phyloP scores from a whole-genome alignment of 305 asterid genomes.

The Coffea humblotiana region DNA sequence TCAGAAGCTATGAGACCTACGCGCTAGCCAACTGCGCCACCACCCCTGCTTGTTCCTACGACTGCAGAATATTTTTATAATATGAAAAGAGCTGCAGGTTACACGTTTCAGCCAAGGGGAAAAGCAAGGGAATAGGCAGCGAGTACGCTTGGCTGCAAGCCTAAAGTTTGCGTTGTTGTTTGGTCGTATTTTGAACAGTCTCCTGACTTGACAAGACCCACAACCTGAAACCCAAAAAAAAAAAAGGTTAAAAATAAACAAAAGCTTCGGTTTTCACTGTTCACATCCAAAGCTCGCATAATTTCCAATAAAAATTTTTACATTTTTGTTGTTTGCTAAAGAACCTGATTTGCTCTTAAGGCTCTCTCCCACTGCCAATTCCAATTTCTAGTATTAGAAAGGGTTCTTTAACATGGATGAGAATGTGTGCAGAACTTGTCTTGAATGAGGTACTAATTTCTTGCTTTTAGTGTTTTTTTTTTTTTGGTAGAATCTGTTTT shows the following conservation, averaged over 20 bases:
- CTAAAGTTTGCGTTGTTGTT: no score
- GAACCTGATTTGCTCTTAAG: background rate
- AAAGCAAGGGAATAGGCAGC: no score
- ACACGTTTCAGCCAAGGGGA: no score
- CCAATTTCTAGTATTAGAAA: background rate
- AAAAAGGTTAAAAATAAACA: no score
- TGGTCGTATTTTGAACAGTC: no score
- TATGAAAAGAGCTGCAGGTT: background rate
- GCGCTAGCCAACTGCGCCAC: conserved; percentile 95
- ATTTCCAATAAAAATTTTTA: no score
- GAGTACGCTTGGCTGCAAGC: no score
- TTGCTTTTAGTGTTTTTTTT: background rate
- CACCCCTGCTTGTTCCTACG: conserved; percentile 31
- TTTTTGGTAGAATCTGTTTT: background rate
- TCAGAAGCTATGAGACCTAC: conserved; percentile 80
- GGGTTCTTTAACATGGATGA: background rate
- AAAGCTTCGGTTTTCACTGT: no score
- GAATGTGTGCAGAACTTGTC: background rate
- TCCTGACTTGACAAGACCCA: no score
- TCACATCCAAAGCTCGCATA: no score
- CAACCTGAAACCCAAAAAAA: no score
- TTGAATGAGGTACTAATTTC: background rate
- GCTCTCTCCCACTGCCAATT: background rate
- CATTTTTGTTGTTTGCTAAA: background rate
- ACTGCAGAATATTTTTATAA: no score